phyloP scores from a whole-genome alignment of 2,329 filamentous ascomycete genomes.

The Cadophora luteo-olivacea region DNA sequence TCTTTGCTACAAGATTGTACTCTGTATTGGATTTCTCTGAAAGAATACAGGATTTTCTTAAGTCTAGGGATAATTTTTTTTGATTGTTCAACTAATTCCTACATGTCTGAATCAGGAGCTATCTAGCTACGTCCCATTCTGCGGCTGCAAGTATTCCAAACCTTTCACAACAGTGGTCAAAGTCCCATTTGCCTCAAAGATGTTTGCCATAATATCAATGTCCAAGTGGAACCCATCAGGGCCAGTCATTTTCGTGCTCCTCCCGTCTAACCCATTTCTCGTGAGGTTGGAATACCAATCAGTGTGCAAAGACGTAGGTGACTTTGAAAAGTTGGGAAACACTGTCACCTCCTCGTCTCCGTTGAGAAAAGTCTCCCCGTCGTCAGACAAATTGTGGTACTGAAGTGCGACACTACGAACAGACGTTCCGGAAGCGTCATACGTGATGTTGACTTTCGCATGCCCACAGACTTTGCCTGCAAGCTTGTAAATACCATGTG shows the following conservation, averaged over 20 bases:
- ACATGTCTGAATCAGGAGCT: too few relatives aligned
- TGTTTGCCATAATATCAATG: constrained; percentile 49
- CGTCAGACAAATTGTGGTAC: constrained; percentile 49
- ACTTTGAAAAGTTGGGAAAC: constrained; percentile 20
- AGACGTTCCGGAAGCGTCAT: constrained; percentile 2
- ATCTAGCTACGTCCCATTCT: neutral
- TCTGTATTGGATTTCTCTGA: too few relatives aligned
- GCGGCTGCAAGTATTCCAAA: neutral
- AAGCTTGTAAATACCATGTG: constrained; percentile 22
- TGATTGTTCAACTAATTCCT: too few relatives aligned
- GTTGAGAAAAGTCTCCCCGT: constrained; percentile 44
- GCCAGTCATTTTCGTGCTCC: constrained; percentile 49
- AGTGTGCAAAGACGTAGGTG: constrained; percentile 39
- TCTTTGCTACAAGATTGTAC: too few relatives aligned
- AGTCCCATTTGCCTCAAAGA: constrained; percentile 52
- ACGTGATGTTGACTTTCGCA: constrained; percentile 16
- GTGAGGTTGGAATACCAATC: constrained; percentile 50
- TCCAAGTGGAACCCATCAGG: constrained; percentile 48
- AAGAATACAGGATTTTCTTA: too few relatives aligned
- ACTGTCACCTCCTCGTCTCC: constrained; percentile 47
- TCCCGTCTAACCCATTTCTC: constrained; percentile 41
- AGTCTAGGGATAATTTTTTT: too few relatives aligned
- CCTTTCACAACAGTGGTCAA: constrained; percentile 11
- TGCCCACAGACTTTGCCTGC: constrained; percentile 19
- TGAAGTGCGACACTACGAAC: constrained; percentile 42